Conservation (phyloP, 805 yeast species). For the Dipodascus geniculatus region DNA sequence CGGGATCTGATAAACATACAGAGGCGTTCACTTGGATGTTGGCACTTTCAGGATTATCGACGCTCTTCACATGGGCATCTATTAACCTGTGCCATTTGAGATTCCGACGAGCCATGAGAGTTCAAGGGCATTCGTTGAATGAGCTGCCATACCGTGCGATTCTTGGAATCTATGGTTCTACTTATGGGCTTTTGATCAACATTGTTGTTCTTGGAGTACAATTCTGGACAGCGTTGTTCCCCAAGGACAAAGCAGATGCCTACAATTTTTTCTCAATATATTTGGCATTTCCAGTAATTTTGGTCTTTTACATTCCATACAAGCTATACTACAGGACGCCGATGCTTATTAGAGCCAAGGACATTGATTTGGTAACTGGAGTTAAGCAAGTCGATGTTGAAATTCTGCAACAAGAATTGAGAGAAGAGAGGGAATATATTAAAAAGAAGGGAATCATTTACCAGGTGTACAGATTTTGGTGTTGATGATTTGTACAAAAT, state of each 20-base stretch:
- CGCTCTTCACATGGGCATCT: slow-evolving; percentile 66
- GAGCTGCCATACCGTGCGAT: slow-evolving; percentile 52
- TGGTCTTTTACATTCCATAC: slow-evolving; percentile 38
- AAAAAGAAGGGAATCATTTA: slow-evolving; percentile 36
- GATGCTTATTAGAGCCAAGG: slow-evolving; percentile 34
- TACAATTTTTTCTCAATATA: slow-evolving; percentile 38
- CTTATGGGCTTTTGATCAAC: slow-evolving; percentile 41
- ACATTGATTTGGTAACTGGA: slow-evolving; percentile 53
- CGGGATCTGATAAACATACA: slow-evolving; percentile 43
- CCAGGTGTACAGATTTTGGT: slow-evolving; percentile 36
- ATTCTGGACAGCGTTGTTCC: slow-evolving; percentile 58
- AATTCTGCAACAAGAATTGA: slow-evolving; percentile 38
- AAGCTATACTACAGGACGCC: slow-evolving; percentile 33
- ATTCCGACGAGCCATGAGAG: slow-evolving; percentile 40
- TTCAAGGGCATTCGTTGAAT: slow-evolving; percentile 50
- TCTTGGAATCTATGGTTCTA: slow-evolving; percentile 48
- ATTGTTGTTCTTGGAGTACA: slow-evolving; percentile 45
- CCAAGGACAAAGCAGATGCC: slow-evolving; percentile 37
- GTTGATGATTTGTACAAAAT: slow-evolving; percentile 20
- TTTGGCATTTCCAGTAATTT: slow-evolving; percentile 34
- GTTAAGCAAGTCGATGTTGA: slow-evolving; percentile 48
- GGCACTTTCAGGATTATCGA: slow-evolving; percentile 61
- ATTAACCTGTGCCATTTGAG: slow-evolving; percentile 54
- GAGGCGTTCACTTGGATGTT: slow-evolving; percentile 59
- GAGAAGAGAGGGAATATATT: slow-evolving; percentile 37